Percentiles rank a stretch among this genome's conserved stretches.
Evolutionary conservation across 306 rosid species (phyloP).

Genomic region (Prunus salicina): DNA sequence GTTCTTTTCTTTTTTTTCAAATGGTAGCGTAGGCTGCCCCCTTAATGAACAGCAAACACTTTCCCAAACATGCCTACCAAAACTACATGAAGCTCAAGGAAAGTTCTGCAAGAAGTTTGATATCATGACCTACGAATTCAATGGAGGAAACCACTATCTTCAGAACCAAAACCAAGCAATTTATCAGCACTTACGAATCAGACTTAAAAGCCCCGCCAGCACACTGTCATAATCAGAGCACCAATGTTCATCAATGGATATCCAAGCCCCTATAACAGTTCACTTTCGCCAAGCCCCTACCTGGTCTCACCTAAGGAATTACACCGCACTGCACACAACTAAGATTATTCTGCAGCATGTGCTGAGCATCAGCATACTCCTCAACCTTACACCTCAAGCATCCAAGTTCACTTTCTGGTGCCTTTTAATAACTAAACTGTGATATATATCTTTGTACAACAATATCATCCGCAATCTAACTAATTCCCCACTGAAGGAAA

Average conservation of each 20-base stretch:
- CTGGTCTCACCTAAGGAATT: not conserved
- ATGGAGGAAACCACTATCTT: not conserved
- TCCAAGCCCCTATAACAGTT: not conserved
- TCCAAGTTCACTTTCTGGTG: not conserved
- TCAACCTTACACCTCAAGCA: not conserved
- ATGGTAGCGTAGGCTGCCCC: not conserved
- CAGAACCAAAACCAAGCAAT: not conserved
- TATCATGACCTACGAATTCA: not conserved
- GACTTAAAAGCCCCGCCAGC: not conserved
- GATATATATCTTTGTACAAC: not conserved
- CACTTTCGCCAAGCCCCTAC: not conserved
- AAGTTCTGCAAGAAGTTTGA: not conserved
- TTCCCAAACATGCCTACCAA: not conserved
- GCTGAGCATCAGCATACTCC: not conserved
- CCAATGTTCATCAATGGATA: not conserved
- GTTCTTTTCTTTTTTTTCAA: too few species aligned
- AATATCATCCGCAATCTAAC: constrained; percentile 1
- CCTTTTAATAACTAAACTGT: not conserved
- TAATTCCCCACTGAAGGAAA: not conserved
- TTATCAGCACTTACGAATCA: not conserved
- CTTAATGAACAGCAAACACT: not conserved
- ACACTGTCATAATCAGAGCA: not conserved
- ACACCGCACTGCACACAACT: not conserved
- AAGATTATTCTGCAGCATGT: not conserved
- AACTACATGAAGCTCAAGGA: not conserved